phyloP scores from a whole-genome alignment of 163 green algal genomes.

The Trebouxia gelatinosa region DNA sequence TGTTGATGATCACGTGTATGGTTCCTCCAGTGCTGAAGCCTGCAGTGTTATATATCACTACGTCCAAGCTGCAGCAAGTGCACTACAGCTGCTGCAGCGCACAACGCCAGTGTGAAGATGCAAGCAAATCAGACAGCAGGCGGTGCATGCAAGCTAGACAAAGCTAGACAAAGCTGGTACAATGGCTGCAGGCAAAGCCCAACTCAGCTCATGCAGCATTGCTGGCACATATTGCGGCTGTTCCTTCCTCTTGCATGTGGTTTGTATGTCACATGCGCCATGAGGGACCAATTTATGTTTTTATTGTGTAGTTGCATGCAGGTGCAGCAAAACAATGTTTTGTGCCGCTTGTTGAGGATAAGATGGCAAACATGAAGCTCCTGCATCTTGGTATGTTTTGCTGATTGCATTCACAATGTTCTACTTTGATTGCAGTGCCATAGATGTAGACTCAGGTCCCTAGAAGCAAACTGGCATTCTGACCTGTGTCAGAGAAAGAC shows the following conservation, averaged over 20 bases:
- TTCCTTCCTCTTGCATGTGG: no score
- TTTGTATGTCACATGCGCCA: no score
- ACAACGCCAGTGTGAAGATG: no score
- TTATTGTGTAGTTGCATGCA: constrained; percentile 35
- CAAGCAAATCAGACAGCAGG: not conserved
- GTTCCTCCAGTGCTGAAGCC: constrained; percentile 75
- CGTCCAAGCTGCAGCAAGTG: not conserved
- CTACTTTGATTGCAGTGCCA: not conserved
- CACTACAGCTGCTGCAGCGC: no score
- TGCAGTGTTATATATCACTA: constrained; percentile 6
- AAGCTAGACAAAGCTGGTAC: not conserved
- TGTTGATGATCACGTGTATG: constrained; percentile 86
- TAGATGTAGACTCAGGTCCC: not conserved
- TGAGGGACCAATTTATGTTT: no score
- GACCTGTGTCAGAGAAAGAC: not conserved
- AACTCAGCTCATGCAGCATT: no score
- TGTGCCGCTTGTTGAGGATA: constrained; percentile 73
- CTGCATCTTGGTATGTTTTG: constrained; percentile 65
- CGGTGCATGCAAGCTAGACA: not conserved
- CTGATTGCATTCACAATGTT: not conserved
- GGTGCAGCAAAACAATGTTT: constrained; percentile 58
- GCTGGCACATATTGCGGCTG: no score
- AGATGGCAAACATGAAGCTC: constrained; percentile 76
- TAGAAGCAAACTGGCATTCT: not conserved
- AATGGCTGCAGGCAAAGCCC: no score